Conservation (phyloP, 129 eudicot species). For the Helianthus tuberosus region DNA sequence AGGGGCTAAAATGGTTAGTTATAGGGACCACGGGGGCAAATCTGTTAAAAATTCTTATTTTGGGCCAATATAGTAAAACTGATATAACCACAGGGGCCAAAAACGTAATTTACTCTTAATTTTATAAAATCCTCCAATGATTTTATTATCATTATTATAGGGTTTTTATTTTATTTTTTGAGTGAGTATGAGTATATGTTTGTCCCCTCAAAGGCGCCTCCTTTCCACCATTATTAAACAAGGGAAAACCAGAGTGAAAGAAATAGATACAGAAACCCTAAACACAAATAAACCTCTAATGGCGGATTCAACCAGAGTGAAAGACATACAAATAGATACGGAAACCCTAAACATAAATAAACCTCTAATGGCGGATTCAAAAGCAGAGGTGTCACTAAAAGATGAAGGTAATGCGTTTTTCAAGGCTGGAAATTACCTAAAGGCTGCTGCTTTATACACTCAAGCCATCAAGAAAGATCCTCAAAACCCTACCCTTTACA, state of each 20-base stretch:
- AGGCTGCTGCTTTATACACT: slow-evolving; percentile 98
- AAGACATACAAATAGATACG: background rate
- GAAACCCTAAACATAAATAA: slow-evolving; percentile 28
- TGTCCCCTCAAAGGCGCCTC: no score
- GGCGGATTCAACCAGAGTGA: slow-evolving; percentile 52
- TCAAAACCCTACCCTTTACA: slow-evolving; percentile 75
- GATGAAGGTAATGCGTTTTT: slow-evolving; percentile 88
- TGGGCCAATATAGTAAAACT: no score
- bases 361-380: slow-evolving; percentile 70
- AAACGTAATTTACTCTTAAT: no score
- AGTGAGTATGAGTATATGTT: no score
- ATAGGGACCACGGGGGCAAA: no score
- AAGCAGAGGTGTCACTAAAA: slow-evolving; percentile 56
- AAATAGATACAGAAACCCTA: slow-evolving; percentile 24
- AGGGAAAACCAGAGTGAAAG: background rate
- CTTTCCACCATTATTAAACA: no score
- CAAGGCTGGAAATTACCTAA: slow-evolving; percentile 88
- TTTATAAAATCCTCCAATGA: no score
- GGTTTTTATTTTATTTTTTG: no score
- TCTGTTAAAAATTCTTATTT: no score
- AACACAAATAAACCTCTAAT: slow-evolving; percentile 38
- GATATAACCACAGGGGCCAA: no score
- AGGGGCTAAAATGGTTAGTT: no score
- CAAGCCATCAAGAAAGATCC: slow-evolving; percentile 98
- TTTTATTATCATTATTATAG: no score